Conservation (phyloP, 1,284 basidiomycete genomes). For the Austroboletus niveus region DNA sequence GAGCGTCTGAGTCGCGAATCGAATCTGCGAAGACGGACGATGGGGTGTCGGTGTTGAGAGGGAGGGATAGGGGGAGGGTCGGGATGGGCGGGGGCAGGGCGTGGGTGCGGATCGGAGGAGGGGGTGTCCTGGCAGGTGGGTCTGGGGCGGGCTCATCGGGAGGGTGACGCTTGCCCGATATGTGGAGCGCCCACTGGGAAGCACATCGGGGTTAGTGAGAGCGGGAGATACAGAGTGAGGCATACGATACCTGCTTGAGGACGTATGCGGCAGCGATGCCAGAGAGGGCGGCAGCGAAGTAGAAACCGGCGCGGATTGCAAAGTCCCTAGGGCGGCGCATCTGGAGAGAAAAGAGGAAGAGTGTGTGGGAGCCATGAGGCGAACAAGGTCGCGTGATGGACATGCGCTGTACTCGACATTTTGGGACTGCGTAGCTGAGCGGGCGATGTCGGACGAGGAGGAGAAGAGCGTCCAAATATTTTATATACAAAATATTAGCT, state of each 20-base stretch:
- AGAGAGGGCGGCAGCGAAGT: constrained; percentile 13
- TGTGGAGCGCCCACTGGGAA: constrained; percentile 4
- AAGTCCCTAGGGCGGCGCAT: constrained; percentile 16
- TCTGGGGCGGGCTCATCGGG: not conserved
- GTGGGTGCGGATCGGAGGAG: constrained; percentile 12
- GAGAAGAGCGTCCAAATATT: not conserved
- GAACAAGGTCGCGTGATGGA: not conserved
- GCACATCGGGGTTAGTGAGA: not conserved
- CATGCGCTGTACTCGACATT: no score
- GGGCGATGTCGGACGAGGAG: not conserved
- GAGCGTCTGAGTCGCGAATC: not conserved
- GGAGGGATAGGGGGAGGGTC: not conserved
- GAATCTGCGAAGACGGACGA: not conserved
- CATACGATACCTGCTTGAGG: constrained; percentile 12
- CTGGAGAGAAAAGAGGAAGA: not conserved
- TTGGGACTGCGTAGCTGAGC: no score
- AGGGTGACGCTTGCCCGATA: not conserved
- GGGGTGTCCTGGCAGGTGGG: constrained; percentile 1
- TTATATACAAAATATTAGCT: constrained; percentile 10
- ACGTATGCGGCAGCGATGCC: constrained; percentile 22
- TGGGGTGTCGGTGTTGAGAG: not conserved
- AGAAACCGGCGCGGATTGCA: constrained; percentile 11
- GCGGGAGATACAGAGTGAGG: not conserved
- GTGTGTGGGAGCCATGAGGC: not conserved
- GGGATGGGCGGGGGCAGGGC: constrained; percentile 18